Evolutionary conservation across 2,329 filamentous ascomycete species (phyloP), one percentile per base, ranked within the genome.

Genomic region (Fusarium graminum): DNA sequence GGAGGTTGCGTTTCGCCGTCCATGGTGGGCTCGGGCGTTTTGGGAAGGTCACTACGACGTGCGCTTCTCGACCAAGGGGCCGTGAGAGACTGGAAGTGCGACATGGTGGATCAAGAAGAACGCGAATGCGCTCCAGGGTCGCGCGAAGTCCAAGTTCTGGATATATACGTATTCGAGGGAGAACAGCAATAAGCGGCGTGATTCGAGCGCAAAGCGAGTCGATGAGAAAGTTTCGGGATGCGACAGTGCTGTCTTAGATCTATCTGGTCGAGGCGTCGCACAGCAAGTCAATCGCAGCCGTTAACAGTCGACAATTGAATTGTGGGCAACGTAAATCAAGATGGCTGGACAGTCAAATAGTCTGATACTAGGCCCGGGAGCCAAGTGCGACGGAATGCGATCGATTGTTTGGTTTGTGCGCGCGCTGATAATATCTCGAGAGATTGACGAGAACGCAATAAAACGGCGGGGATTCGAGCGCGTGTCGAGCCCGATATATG

Each of bases 21-120:
- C 26, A 76, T 65, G 53, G 74, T 74, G 52, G 85, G 85, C 70
- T 88, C 86, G 25, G 86, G 85, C 11, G 86, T 88, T 70, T 75
- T 83, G 46, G 81, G 82, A 13, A 76, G 73, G 45, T 77, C 74
- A 40, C 77, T 74, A 66, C 75, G 76, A 66, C 79, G 77, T 69
- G 80, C 80, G 61, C 77, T 79, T 71, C 78, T 80, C 67, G 83
- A 76, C 66, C 82, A 77, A 68, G 80, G 78, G 61, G 80, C 77
- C 72, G 79, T 77, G 58, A 79, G 76, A 67, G 80, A 79, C 75
- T 82, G 80, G 54, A 82, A 79, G 72, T 80, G 76, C 73, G 79
- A 76, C 84, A 86, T 85, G 56, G 52, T 74, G 67, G 41, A 61
- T 46, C 46, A 51, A 54, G 58, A 59, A 69, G 68, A 65, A 72